phyloP scores from a whole-genome alignment of 306 rosid genomes.

The Pterocarpus macrocarpus region DNA sequence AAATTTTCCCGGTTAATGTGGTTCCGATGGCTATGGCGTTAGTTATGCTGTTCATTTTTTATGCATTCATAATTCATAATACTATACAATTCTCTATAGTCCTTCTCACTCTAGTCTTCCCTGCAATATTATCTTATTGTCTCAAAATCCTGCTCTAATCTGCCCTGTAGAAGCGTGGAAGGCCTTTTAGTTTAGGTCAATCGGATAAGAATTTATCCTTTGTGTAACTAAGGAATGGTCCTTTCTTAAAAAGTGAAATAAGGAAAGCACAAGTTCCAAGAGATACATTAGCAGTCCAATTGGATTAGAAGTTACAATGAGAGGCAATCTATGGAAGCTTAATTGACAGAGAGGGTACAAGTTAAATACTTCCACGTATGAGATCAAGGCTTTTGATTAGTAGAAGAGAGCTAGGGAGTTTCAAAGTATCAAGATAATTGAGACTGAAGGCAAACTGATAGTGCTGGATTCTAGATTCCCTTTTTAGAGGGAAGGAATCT shows the following conservation, averaged over 20 bases:
- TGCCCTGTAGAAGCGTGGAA: background rate
- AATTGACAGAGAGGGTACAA: background rate
- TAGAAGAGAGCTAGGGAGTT: background rate
- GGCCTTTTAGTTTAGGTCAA: background rate
- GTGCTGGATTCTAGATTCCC: background rate
- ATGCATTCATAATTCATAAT: background rate
- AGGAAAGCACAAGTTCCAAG: too few relatives aligned
- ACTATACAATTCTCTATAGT: background rate
- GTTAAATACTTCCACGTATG: background rate
- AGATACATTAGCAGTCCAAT: background rate
- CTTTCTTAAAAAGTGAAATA: background rate
- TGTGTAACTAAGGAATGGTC: background rate
- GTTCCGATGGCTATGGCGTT: background rate
- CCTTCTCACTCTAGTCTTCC: background rate
- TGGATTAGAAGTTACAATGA: background rate
- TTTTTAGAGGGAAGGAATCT: conserved; percentile 4
- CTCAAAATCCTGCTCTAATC: background rate
- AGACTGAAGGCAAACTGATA: background rate
- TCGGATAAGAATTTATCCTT: background rate
- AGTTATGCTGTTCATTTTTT: conserved; percentile 7
- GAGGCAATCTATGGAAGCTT: background rate
- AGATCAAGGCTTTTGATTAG: background rate
- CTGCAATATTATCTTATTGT: background rate
- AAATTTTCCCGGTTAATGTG: conserved; percentile 1
- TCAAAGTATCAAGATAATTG: background rate